Base-by-base conservation (phyloP, 2,329 filamentous ascomycete genomes). In the Aureobasidium sp. region DNA sequence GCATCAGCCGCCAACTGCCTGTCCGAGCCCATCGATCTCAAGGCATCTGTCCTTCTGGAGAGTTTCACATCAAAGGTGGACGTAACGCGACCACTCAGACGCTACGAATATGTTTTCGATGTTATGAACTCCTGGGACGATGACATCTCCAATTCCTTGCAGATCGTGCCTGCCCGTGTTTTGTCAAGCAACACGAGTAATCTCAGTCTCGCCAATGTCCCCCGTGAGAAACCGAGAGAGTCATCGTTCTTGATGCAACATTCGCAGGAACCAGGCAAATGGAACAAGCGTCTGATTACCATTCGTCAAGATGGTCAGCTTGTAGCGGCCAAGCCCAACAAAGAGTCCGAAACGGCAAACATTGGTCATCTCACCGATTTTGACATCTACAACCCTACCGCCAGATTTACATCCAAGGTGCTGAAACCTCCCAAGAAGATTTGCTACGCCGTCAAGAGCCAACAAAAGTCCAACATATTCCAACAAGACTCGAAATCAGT, bases 51-150 rank as follows among this genome's bases (percentile, higher is more conserved):
- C n/a, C 72, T 96, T 11, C 74, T 91, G 19, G 93, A 97, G 72
- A 84, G 81, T 21, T 96, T 46, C n/a, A 46, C 43, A 91, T 70
- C 76, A 79, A 21, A 81, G 46, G 80, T 94, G 0, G 90, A 90
- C 31, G 79, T 97, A 1, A 89, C 95, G 71, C 84, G 93, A 40
- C 87, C 89, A 0, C 75, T 97, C 27, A 87, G 93, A 42, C 86
- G 85, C 40, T 96, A 96, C 70, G 93, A 97, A 75, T 84, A 84
- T 63, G 82, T 97, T 33, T 84, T 90, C 62, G 90, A 96, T 68
- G 83, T 96, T 23, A 83, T 96, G 81, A 95, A 95, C 71, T 95
- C 91, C 0, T 97, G 93, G 93, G 89, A 95, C 63, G 79, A 81
- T 45, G 91, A 96, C 70, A 78, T 81, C 2, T 86, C 91, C 66